Base-by-base conservation (phyloP, 768 basidiomycete genomes). In the Collybia sp. region DNA sequence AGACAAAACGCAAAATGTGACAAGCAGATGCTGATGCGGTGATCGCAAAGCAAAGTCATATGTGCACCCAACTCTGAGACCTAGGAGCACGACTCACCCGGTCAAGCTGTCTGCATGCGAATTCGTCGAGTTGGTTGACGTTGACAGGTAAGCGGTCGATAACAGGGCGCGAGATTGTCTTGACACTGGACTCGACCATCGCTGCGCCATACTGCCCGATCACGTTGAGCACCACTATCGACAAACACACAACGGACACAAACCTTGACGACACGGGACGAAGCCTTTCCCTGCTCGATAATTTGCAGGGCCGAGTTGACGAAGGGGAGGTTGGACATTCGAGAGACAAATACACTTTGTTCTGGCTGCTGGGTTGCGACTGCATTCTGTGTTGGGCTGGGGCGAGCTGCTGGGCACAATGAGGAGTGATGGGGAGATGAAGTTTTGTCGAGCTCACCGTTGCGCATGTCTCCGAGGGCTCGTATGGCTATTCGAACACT, bases 81-180 rank as follows among this genome's bases (percentile, higher is more conserved):
- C 25, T 25, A 25, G 25, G 25, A 40, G 33, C 42, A 51, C 15
- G 43, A 73, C 84, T 57, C 51, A 93, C 87, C 61, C 81, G 75
- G 65, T 93, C 90, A 34, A 94, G 73, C 60, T 93, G 90, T 47
- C 89, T 75, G 59, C 88, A 90, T 2, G 92, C 91, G 63, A 93
- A 93, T 49, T 90, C 89, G 51, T 93, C 92, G 12, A 93, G 66
- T 55, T 83, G 80, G 49, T 75, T 79, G 19, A 87, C 82, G 49
- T 75, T 79, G 19, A 87, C 82, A 9, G 88, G 87, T 0, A 93
- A 71, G 19, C 85, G 77, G 46, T 87, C 79, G 42, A 92, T 85
- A 40, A 91, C 90, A 19, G 90, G 90, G 13, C 82, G 74, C 19
- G 88, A 88, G 34, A 93, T 82, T 13, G 82, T 76, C 62, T 85